Base-by-base conservation (phyloP, 108 stramenopile genomes). In the Pseudonitzschia delicatissima region DNA sequence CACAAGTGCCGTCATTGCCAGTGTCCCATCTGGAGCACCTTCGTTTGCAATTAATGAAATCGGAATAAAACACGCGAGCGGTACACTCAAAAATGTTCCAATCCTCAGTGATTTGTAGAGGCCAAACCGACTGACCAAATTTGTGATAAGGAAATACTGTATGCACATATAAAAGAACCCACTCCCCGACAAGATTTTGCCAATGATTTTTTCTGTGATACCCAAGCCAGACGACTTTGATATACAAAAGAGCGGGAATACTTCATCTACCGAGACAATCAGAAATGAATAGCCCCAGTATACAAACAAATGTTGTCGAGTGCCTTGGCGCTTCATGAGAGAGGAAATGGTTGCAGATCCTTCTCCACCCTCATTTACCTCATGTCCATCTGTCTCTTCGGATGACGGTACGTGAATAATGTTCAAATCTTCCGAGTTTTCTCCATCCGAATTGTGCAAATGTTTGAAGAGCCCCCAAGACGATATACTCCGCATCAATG, bases 191-290 rank as follows among this genome's bases (percentile, higher is more conserved):
- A 87, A 27, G 12, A 90, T 82, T 45, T 69, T 57, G 3, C 89
- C 89, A 52, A 90, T 90, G 4, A 67, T 65, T 44, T 76, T 63
- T 67, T 90, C 89, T 27, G 72, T 57, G 47, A 90, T 40, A 18
- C 68, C 82, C 39, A 86, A 59, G 11, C 88, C 88, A 65, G 72
- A 77, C 9, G 49, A 42, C 39, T 63, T 49, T 34, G 86, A 82
- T 21, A 90, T 85, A 55, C 83, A 84, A 67, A 76, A 90, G 0
- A 90, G 72, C 3, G 89, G 89, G 64, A 90, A 87, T 15, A 66
- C 63, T 71, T 90, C 89, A 57, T 77, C 82, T 0, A 84, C 58
- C n/a, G 50, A 40, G n/a, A 82, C 61, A 11, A 68, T 51, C 17
- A 75, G 63, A 58, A 90, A 84, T 1, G 89, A 79, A 45, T 72